Percentiles rank a stretch among this genome's conserved stretches.
phyloP scores from a whole-genome alignment of 257 asterid species.

The Paraleonurus japonicus region DNA sequence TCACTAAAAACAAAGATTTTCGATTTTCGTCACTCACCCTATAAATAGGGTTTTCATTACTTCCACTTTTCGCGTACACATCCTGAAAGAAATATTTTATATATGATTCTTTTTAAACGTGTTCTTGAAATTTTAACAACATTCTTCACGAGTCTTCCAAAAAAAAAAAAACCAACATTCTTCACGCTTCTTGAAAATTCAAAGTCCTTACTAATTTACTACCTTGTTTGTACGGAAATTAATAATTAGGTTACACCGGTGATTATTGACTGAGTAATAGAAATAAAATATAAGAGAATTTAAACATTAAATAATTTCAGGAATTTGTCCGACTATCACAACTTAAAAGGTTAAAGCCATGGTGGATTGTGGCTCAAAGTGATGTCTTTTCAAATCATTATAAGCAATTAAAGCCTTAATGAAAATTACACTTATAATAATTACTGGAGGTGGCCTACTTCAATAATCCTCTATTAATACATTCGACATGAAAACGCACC shows the following conservation, averaged over 20 bases:
- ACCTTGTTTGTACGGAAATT: neutral
- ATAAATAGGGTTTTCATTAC: no score
- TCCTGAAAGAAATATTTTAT: no score
- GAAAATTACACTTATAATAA: conserved; percentile 8
- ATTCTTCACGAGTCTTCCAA: no score
- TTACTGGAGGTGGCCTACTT: conserved; percentile 18
- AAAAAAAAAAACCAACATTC: no score
- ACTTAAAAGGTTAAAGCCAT: conserved; percentile 6
- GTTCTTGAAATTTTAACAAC: no score
- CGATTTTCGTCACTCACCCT: no score
- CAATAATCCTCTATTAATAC: neutral
- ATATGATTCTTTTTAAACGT: no score
- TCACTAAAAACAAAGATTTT: no score
- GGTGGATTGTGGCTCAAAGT: conserved; percentile 24
- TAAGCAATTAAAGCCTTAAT: neutral
- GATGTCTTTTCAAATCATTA: conserved; percentile 27
- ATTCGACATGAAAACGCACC: conserved; percentile 30
- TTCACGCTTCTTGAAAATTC: no score
- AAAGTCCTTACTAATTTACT: neutral
- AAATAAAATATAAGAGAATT: conserved; percentile 11
- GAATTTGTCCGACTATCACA: conserved; percentile 2
- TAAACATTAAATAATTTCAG: conserved; percentile 13
- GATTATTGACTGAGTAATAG: neutral
- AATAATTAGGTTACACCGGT: no score
- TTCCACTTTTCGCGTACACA: no score